A percentile compares a stretch with the other conserved stretches of the same genome.
Conservation (phyloP, 2,329 filamentous ascomycete species). For the Fusarium fracticaudum region DNA sequence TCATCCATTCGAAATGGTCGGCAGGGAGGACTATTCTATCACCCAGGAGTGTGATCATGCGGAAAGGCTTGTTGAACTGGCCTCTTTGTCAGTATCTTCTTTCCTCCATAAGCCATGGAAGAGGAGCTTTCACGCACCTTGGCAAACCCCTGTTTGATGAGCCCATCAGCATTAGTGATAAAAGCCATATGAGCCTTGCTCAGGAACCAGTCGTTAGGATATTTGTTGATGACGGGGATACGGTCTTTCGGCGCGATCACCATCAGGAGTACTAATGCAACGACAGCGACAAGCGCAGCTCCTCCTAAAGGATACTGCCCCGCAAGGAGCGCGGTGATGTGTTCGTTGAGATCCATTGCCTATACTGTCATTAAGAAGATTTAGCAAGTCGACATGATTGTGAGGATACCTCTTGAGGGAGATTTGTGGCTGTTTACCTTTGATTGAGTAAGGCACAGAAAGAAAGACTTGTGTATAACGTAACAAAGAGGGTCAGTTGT, state of each 20-base stretch:
- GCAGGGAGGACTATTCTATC: background rate
- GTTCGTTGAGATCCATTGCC: background rate
- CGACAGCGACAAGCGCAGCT: background rate
- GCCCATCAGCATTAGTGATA: background rate
- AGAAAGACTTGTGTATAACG: too few relatives aligned
- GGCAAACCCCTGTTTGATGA: background rate
- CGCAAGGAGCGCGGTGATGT: background rate
- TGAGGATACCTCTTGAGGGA: background rate
- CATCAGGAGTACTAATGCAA: background rate
- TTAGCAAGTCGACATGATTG: background rate
- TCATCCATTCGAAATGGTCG: background rate
- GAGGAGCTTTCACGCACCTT: background rate
- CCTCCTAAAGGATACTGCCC: background rate
- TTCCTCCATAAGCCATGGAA: fast-evolving
- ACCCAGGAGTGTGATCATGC: background rate
- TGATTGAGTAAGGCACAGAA: background rate
- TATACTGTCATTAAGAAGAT: background rate
- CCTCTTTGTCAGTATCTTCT: background rate
- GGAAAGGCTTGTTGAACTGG: background rate
- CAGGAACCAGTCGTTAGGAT: background rate
- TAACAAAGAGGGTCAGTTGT: background rate
- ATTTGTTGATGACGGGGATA: background rate
- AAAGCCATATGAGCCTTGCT: background rate
- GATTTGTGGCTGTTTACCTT: background rate
- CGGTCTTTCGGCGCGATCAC: background rate